Evolutionary conservation across 1,284 basidiomycete species (phyloP).

Genomic region (Xerocomus amazonicus): DNA sequence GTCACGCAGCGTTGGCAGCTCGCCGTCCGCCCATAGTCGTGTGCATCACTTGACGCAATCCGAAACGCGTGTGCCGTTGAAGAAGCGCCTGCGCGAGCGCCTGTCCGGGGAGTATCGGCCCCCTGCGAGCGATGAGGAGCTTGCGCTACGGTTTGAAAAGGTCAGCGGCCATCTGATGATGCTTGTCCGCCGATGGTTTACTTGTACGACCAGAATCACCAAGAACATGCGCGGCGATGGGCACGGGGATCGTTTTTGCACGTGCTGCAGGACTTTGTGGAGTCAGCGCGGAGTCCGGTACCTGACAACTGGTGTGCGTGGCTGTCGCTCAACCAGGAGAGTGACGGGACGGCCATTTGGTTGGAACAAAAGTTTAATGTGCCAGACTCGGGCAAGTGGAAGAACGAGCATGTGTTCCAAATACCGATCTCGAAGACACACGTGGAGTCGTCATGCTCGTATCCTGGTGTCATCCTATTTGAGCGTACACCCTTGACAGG

Average conservation of each 20-base stretch:
- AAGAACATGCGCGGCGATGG: constrained; percentile 67
- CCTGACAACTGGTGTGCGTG: constrained; percentile 50
- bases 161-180: constrained; percentile 35
- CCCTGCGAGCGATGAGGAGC: constrained; percentile 59
- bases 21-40: constrained; percentile 1
- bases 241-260: constrained; percentile 62
- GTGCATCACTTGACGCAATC: constrained; percentile 5
- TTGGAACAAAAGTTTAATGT: constrained; percentile 68
- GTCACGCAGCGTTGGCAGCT: constrained; percentile 25
- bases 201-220: constrained; percentile 50
- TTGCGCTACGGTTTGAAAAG: constrained; percentile 63
- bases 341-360: constrained; percentile 74
- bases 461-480: constrained; percentile 67
- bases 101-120: constrained; percentile 45
- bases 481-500: constrained; percentile 64
- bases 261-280: constrained; percentile 41
- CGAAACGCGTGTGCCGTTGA: constrained; percentile 38
- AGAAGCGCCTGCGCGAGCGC: constrained; percentile 47
- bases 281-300: constrained; percentile 25
- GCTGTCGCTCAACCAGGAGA: constrained; percentile 68
- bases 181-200: too few species aligned
- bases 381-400: constrained; percentile 59
- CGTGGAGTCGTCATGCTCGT: constrained; percentile 18
- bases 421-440: constrained; percentile 37
- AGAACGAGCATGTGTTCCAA: constrained; percentile 53